phyloP scores from a whole-genome alignment of 495 filamentous ascomycete genomes.

The Wilcoxina mikolae region DNA sequence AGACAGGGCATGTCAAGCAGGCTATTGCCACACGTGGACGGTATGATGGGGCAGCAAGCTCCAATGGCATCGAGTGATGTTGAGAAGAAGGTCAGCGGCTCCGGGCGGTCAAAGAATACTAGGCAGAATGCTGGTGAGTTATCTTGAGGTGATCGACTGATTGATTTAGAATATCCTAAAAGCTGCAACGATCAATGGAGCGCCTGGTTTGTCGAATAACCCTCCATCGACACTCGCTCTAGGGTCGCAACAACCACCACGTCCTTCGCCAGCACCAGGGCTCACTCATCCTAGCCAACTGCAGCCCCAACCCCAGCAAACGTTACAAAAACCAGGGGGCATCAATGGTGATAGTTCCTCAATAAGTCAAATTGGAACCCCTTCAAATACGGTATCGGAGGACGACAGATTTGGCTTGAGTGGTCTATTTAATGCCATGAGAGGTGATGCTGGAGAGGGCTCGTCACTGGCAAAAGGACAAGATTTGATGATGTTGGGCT shows the following conservation, averaged over 20 bases:
- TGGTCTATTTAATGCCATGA: conserved; percentile 49
- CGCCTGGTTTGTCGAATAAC: conserved; percentile 2
- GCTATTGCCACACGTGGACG: conserved; percentile 3
- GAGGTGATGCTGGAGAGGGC: conserved; percentile 47
- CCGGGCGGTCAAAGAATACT: too few relatives aligned
- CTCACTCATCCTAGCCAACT: conserved; percentile 29
- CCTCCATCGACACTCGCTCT: not conserved
- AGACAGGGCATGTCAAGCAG: conserved; percentile 4
- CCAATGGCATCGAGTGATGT: not conserved
- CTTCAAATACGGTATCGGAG: conserved; percentile 27
- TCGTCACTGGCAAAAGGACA: conserved; percentile 48
- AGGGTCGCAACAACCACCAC: conserved; percentile 3
- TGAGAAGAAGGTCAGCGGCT: conserved; percentile 12
- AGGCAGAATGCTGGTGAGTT: too few relatives aligned
- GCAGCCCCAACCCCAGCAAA: conserved; percentile 36
- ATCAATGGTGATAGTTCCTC: conserved; percentile 16
- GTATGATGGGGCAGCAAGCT: conserved; percentile 8
- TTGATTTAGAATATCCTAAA: not conserved
- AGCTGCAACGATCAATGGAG: not conserved
- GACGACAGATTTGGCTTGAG: conserved; percentile 50
- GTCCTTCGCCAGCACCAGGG: conserved; percentile 18
- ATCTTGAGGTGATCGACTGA: too few relatives aligned
- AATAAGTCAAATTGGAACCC: not conserved
- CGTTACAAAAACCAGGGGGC: conserved; percentile 7
- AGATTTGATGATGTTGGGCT: conserved; percentile 52